phyloP scores from a whole-genome alignment of 371 early-diverging fungal genomes.

The Quaeritorhiza haematococci region DNA sequence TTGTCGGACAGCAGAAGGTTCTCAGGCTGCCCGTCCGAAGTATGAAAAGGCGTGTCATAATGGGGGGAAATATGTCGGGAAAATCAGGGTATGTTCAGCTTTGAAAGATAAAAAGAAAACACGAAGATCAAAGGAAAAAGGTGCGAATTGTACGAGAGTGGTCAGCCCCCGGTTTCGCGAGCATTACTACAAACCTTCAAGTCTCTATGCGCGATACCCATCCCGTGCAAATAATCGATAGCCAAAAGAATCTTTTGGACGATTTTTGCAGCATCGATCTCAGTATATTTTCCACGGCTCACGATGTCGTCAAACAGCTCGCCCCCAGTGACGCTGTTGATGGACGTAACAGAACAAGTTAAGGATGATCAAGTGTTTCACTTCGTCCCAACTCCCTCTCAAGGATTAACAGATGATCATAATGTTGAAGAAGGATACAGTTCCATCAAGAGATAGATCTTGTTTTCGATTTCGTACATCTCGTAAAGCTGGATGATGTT shows the following conservation, averaged over 20 bases:
- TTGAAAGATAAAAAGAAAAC: background rate
- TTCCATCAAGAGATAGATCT: constrained; percentile 79
- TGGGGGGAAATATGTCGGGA: background rate
- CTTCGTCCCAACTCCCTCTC: background rate
- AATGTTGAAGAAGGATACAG: constrained; percentile 46
- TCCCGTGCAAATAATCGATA: constrained; percentile 51
- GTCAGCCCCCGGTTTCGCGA: too few species aligned
- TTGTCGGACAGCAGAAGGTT: constrained; percentile 67
- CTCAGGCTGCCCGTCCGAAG: constrained; percentile 73
- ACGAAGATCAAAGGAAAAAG: background rate
- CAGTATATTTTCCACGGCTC: constrained; percentile 62
- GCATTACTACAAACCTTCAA: constrained; percentile 52
- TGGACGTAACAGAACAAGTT: background rate
- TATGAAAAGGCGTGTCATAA: background rate
- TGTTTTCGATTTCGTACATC: constrained; percentile 70
- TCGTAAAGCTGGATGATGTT: constrained; percentile 76
- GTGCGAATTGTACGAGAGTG: background rate
- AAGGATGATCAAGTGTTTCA: background rate
- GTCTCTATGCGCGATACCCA: constrained; percentile 65
- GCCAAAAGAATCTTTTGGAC: constrained; percentile 57
- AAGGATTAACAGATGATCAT: too few species aligned
- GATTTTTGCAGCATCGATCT: constrained; percentile 73
- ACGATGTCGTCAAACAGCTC: constrained; percentile 92
- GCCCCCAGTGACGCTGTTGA: constrained; percentile 74
- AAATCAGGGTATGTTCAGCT: background rate